These are phyloP conservation scores for Pachysandra terminalis DNA, from an alignment of 164 flowering plant species.

Conservation along the genomic window DNA sequence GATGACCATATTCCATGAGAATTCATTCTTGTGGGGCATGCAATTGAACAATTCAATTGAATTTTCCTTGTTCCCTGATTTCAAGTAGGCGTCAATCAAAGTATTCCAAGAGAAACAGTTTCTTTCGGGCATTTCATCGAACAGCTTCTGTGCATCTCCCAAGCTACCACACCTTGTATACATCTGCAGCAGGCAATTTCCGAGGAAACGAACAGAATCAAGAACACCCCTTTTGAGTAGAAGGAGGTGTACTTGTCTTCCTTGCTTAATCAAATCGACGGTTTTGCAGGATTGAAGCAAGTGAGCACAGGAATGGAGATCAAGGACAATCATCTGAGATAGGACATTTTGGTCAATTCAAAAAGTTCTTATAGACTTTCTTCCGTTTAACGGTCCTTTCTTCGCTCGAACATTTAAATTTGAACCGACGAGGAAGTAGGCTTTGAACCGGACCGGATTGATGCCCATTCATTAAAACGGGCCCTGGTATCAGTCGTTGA, in stretches of 20 bases:
- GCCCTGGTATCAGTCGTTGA: too few relatives aligned
- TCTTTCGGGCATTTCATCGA: conserved; percentile 66
- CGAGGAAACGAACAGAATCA: conserved; percentile 34
- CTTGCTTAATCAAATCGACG: conserved; percentile 30
- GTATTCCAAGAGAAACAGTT: conserved; percentile 74
- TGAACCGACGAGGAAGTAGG: not conserved
- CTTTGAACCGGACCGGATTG: not conserved
- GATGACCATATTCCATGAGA: conserved; percentile 60
- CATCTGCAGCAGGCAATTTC: conserved; percentile 61
- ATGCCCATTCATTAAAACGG: too few relatives aligned
- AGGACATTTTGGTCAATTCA: not conserved
- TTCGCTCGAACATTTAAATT: not conserved
- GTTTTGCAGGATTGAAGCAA: conserved; percentile 43
- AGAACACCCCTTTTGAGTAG: conserved; percentile 60
- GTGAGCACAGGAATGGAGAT: conserved; percentile 30
- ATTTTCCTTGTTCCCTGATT: conserved; percentile 23
- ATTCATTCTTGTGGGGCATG: conserved; percentile 62
- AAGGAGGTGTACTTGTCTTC: conserved; percentile 56
- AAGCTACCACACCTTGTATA: conserved; percentile 39
- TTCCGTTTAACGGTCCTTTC: not conserved
- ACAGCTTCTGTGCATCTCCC: conserved; percentile 36
- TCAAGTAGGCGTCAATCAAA: conserved; percentile 59
- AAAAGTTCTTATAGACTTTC: not conserved
- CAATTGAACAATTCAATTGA: conserved; percentile 41
- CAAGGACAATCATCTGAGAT: conserved; percentile 5